phyloP scores from a whole-genome alignment of 495 filamentous ascomycete genomes.

The Podospora pseudopauciseta region DNA sequence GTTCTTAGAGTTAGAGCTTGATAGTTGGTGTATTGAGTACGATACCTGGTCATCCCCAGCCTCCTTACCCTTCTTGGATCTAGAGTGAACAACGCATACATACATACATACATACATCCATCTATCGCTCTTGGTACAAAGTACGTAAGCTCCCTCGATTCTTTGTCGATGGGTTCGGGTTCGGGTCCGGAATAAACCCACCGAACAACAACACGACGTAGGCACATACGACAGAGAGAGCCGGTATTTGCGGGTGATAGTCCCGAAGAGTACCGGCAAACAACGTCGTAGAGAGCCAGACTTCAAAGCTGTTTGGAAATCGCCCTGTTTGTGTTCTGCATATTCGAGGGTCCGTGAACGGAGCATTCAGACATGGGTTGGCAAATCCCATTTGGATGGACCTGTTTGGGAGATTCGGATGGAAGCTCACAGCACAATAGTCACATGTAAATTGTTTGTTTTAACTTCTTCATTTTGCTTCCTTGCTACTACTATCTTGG shows the following conservation, averaged over 20 bases:
- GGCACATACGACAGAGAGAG: not conserved
- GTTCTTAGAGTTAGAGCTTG: not conserved
- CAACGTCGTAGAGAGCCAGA: too few species aligned
- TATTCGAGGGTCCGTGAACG: too few species aligned
- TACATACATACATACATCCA: too few species aligned
- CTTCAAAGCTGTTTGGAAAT: too few species aligned
- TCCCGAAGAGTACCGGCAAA: not conserved
- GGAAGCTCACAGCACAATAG: not conserved
- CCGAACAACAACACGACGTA: not conserved
- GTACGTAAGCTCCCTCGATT: too few species aligned
- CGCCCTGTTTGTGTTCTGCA: too few species aligned
- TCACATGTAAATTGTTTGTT: not conserved
- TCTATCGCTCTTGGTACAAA: not conserved
- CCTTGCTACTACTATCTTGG: not conserved
- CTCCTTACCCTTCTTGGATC: not conserved
- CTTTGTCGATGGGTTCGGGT: not conserved
- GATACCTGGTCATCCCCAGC: not conserved
- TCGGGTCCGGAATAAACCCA: not conserved
- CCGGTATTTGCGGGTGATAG: not conserved
- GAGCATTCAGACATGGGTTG: too few species aligned
- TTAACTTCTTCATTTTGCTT: not conserved
- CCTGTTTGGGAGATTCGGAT: not conserved
- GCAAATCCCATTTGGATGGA: too few species aligned
- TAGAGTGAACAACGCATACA: not conserved
- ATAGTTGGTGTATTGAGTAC: too few species aligned